Evolutionary conservation across 257 asterid species (phyloP).

Genomic region (Misopates orontium): DNA sequence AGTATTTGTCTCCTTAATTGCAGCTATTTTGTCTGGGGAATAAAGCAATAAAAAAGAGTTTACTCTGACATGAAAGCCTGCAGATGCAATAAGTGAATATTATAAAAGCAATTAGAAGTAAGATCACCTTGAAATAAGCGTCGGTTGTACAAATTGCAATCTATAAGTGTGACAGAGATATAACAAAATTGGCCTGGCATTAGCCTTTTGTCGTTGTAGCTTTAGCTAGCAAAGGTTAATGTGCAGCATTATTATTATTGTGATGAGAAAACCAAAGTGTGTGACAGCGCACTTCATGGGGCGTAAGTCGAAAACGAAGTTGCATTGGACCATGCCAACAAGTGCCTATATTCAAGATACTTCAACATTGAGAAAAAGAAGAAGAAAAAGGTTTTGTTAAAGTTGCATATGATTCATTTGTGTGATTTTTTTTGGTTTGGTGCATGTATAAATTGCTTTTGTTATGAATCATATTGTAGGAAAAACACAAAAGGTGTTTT

Average conservation of each 20-base stretch:
- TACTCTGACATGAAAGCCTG: neutral
- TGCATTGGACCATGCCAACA: conserved; percentile 21
- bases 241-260: conserved; percentile 8
- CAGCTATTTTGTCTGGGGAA: conserved; percentile 33
- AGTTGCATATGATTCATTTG: no score
- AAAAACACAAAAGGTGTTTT: no score
- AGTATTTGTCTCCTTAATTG: conserved; percentile 32
- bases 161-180: neutral
- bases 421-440: no score
- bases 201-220: conserved; percentile 19
- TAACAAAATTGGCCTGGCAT: neutral
- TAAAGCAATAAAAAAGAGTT: conserved; percentile 3
- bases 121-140: conserved; percentile 20
- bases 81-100: neutral
- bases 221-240: neutral
- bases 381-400: no score
- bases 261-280: conserved; percentile 34
- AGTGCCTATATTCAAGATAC: conserved; percentile 14
- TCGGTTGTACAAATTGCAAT: neutral
- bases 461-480: no score
- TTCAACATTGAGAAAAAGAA: neutral
- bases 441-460: no score
- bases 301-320: conserved; percentile 16
- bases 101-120: neutral
- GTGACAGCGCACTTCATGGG: conserved; percentile 34